Percentiles rank a stretch among this genome's conserved stretches.
These are phyloP conservation scores for Polyporus tsugae DNA, from an alignment of 1,284 basidiomycete species.

Conservation along the genomic window DNA sequence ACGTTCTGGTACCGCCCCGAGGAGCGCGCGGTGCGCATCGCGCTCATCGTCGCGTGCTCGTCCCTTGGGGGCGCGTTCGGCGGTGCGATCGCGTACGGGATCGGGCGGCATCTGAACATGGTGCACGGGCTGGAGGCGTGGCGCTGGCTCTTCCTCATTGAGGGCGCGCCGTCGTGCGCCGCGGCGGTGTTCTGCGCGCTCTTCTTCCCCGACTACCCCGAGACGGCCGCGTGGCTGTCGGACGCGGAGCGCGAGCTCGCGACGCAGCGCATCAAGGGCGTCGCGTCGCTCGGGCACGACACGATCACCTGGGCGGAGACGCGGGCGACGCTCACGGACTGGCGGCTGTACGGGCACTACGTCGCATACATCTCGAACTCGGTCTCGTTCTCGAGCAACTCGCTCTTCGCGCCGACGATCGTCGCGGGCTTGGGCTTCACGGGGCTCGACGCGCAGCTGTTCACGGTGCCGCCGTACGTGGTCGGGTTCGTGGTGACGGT, in stretches of 20 bases:
- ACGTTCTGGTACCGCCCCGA: conserved; percentile 52
- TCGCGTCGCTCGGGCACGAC: conserved; percentile 41
- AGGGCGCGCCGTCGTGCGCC: conserved; percentile 53
- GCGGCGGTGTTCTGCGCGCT: conserved; percentile 49
- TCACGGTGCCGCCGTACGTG: conserved; percentile 62
- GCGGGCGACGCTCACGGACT: conserved; percentile 42
- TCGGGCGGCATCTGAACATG: conserved; percentile 46
- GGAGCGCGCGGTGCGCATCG: conserved; percentile 49
- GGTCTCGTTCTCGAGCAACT: conserved; percentile 46
- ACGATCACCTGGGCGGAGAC: conserved; percentile 41
- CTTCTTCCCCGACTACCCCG: conserved; percentile 54
- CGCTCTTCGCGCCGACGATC: conserved; percentile 48
- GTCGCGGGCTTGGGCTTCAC: conserved; percentile 53
- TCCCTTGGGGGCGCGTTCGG: conserved; percentile 54
- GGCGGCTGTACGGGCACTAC: conserved; percentile 45
- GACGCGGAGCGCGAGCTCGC: conserved; percentile 44
- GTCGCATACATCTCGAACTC: conserved; percentile 44
- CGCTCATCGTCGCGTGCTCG: conserved; percentile 49
- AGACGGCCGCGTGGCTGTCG: conserved; percentile 50
- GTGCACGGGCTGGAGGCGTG: conserved; percentile 44
- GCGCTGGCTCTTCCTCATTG: conserved; percentile 56
- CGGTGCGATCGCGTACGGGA: conserved; percentile 50
- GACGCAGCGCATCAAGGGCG: conserved; percentile 38
- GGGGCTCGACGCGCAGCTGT: conserved; percentile 57
- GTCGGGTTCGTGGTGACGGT: conserved; percentile 47